These are phyloP conservation scores for Colletotrichum eremochloae DNA, from an alignment of 2,329 filamentous ascomycete species.

Conservation along the genomic window DNA sequence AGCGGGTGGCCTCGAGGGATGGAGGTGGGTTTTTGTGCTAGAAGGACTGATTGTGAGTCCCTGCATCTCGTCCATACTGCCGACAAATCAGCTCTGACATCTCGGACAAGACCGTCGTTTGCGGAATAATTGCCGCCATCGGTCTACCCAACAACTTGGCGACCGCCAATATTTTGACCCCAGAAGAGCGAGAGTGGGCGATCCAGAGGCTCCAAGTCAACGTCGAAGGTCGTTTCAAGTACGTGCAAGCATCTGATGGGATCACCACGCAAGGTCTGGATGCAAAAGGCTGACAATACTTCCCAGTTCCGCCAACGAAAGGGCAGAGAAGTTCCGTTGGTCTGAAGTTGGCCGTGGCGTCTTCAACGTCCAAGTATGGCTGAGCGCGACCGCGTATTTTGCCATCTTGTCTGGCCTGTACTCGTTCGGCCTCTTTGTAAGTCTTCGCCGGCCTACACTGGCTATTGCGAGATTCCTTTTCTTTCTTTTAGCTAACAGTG, in stretches of 20 bases:
- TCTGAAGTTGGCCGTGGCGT: constrained; percentile 73
- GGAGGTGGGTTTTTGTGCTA: constrained; percentile 74
- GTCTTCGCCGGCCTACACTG: constrained; percentile 44
- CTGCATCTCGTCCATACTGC: fast-evolving
- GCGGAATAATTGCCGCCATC: constrained; percentile 65
- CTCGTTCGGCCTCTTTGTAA: constrained; percentile 73
- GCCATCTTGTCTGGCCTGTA: constrained; percentile 70
- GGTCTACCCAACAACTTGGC: constrained; percentile 69
- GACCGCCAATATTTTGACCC: constrained; percentile 66
- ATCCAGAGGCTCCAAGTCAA: constrained; percentile 58
- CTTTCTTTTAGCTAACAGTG: neutral
- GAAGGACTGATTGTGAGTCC: constrained; percentile 66
- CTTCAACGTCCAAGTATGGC: constrained; percentile 72
- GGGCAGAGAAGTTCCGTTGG: constrained; percentile 68
- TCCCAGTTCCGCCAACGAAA: constrained; percentile 46
- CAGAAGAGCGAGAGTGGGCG: constrained; percentile 65
- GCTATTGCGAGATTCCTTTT: neutral
- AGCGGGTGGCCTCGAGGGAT: constrained; percentile 65
- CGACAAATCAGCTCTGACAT: constrained; percentile 27
- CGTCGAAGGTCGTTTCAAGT: constrained; percentile 52
- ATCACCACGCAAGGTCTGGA: neutral
- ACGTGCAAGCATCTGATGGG: neutral
- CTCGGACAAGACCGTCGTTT: constrained; percentile 62
- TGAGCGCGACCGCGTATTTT: constrained; percentile 73
- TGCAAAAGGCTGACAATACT: neutral